A percentile compares a stretch with the other conserved stretches of the same genome.
Conservation (phyloP, 345 rosid species). For the Trapa incisa region DNA sequence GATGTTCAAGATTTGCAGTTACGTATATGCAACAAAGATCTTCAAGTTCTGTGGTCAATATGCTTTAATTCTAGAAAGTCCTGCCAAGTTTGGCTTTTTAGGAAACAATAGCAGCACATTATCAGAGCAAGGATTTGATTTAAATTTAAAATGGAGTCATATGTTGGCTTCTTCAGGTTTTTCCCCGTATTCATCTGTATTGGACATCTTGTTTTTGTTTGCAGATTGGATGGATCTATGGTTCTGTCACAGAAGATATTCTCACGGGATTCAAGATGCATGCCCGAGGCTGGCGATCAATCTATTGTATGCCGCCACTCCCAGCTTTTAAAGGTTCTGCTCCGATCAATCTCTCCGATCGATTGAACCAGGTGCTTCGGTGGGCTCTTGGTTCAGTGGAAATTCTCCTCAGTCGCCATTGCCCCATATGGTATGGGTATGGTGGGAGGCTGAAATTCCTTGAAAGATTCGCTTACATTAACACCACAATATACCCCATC, state of each 20-base stretch:
- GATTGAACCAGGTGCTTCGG: conserved; percentile 86
- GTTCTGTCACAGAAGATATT: conserved; percentile 90
- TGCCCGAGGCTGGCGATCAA: conserved; percentile 88
- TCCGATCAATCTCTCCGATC: conserved; percentile 87
- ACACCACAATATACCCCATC: conserved; percentile 77
- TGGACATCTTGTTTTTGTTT: conserved; percentile 5
- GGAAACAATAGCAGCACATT: not conserved
- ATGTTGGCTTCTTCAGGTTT: too few relatives aligned
- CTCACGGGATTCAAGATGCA: conserved; percentile 68
- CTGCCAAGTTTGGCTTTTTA: not conserved
- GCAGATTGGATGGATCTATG: conserved; percentile 96
- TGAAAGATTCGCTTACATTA: conserved; percentile 67
- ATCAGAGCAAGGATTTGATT: not conserved
- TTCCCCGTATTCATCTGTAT: not conserved
- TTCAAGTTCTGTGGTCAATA: too few relatives aligned
- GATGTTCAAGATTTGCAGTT: not conserved
- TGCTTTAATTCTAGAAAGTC: too few relatives aligned
- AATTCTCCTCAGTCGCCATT: conserved; percentile 84
- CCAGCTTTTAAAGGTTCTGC: conserved; percentile 58
- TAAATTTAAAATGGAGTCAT: too few relatives aligned
- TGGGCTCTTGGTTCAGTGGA: conserved; percentile 93
- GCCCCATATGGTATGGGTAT: conserved; percentile 92
- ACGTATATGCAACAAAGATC: too few relatives aligned
- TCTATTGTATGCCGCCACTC: conserved; percentile 72
- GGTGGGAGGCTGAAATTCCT: conserved; percentile 72